phyloP scores from a whole-genome alignment of 345 rosid genomes.

The Ailanthus altissimus region DNA sequence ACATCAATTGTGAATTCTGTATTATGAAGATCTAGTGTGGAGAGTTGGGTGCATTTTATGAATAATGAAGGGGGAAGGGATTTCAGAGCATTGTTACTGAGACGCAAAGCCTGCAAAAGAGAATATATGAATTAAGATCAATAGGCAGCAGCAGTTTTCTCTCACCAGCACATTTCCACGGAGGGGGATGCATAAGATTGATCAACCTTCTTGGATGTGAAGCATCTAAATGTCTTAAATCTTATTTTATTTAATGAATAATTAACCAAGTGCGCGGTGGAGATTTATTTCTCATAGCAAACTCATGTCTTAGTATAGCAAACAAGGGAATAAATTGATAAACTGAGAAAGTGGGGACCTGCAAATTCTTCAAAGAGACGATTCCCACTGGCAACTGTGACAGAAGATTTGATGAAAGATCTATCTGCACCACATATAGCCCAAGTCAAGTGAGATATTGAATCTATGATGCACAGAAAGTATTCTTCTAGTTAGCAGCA shows the following conservation, averaged over 20 bases:
- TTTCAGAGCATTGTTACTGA: constrained; percentile 67
- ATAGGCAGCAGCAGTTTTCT: background rate
- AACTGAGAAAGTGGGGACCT: constrained; percentile 44
- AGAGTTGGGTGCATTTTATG: constrained; percentile 63
- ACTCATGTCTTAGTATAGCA: background rate
- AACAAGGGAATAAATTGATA: background rate
- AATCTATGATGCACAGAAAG: background rate
- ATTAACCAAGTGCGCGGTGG: background rate
- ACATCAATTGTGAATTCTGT: constrained; percentile 77
- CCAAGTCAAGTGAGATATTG: background rate
- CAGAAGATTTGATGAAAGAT: constrained; percentile 82
- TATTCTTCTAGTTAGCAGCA: background rate
- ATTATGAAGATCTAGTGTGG: constrained; percentile 83
- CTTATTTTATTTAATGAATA: background rate
- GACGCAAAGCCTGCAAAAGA: constrained; percentile 57
- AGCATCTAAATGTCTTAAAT: background rate
- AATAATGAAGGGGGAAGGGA: constrained; percentile 60
- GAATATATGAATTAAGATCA: background rate
- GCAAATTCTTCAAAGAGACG: constrained; percentile 56
- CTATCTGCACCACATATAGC: constrained; percentile 54
- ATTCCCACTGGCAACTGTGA: constrained; percentile 64
- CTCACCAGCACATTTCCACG: background rate
- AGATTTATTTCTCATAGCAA: background rate
- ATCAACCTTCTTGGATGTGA: background rate
- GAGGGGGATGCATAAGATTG: background rate